A percentile compares a stretch with the other conserved stretches of the same genome.
These are phyloP conservation scores for Rhodotorula babjevae DNA, from an alignment of 768 basidiomycete species.

Conservation along the genomic window DNA sequence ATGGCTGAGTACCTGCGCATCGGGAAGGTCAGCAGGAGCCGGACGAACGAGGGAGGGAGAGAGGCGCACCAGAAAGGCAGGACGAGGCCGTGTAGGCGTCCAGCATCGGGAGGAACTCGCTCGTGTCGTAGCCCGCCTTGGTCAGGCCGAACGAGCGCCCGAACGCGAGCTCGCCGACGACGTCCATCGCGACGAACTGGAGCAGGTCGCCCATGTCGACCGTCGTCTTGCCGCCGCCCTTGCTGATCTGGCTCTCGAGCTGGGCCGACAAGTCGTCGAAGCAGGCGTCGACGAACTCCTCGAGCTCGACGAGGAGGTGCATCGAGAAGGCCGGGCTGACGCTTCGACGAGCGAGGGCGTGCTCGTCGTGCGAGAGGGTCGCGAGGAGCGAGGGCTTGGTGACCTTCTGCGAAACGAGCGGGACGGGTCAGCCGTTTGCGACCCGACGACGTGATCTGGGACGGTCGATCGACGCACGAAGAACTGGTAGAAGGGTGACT, in stretches of 20 bases:
- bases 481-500: conserved; percentile 5
- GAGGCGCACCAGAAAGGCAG: conserved; percentile 3
- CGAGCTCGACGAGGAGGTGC: conserved; percentile 13
- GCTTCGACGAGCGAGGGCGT: not conserved
- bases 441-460: not conserved
- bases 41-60: too few relatives aligned
- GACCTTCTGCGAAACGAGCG: not conserved
- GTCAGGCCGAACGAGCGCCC: not conserved
- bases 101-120: conserved; percentile 3
- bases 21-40: not conserved
- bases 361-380: not conserved
- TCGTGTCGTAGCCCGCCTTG: conserved; percentile 2
- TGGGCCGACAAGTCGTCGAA: conserved; percentile 2
- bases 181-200: conserved; percentile 9
- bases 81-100: conserved; percentile 7
- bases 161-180: conserved; percentile 3
- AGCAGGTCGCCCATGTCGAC: conserved; percentile 6
- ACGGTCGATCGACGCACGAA: not conserved
- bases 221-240: not conserved
- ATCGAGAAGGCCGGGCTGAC: conserved; percentile 16
- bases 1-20: conserved; percentile 5
- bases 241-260: not conserved
- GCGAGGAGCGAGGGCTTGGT: conserved; percentile 5
- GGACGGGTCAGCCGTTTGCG: not conserved
- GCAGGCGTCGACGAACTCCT: conserved; percentile 12